Percentiles rank a stretch among this genome's conserved stretches.
phyloP scores from a whole-genome alignment of 164 flowering plant species.

The Umbilicus rupestris region DNA sequence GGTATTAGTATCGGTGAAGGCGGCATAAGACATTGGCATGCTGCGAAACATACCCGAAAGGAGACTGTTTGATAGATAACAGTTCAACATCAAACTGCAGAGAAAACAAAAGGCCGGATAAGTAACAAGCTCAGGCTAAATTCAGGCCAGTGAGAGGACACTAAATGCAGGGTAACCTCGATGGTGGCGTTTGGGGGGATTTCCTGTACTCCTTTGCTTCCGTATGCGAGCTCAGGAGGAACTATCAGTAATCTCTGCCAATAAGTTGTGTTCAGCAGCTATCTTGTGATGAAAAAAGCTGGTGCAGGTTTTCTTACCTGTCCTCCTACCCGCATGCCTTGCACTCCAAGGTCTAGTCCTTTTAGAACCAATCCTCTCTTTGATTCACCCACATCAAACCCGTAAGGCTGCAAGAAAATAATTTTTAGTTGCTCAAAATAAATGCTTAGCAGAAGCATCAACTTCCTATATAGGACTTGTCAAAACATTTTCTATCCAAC shows the following conservation, averaged over 20 bases:
- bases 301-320: conserved; percentile 49
- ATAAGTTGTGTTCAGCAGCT: no score
- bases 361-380: conserved; percentile 76
- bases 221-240: conserved; percentile 94
- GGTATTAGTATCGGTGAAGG: not conserved
- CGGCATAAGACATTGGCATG: not conserved
- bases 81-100: conserved; percentile 9
- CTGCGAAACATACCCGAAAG: conserved; percentile 6
- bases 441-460: no score
- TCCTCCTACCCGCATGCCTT: conserved; percentile 95
- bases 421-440: no score
- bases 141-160: not conserved
- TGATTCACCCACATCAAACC: conserved; percentile 95
- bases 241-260: conserved; percentile 71
- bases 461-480: no score
- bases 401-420: conserved; percentile 99
- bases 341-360: conserved; percentile 85
- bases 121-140: not conserved
- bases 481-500: no score
- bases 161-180: conserved; percentile 50
- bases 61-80: conserved; percentile 7
- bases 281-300: not conserved
- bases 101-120: not conserved
- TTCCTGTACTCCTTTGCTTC: conserved; percentile 93
- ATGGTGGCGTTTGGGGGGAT: conserved; percentile 97